Evolutionary conservation across 768 basidiomycete species (phyloP), one percentile per base, ranked within the genome.

Genomic region (Rhizopogon sp.): DNA sequence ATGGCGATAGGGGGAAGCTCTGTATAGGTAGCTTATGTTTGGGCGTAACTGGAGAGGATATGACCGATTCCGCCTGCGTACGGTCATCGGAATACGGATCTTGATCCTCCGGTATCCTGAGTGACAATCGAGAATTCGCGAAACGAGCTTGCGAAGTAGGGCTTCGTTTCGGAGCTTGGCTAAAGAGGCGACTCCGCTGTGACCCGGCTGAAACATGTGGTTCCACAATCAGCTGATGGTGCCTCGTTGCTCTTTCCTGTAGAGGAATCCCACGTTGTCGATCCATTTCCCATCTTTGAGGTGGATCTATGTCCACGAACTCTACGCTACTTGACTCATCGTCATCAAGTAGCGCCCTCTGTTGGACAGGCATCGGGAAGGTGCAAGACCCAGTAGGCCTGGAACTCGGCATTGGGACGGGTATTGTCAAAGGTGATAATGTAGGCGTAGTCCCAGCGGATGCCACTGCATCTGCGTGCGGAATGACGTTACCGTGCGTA

Each of bases 261-360:
- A 80, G 63, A 46, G 73, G 68, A 9, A 77, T 58, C 4, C 78
- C 79, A 39, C 69, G 66, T 42, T 72, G 67, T 37, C 76, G 73
- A 54, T 80, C 77, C 22, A 72, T 71, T 42, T 76, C 75, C 76
- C 76, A 77, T 43, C 58, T 71, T 67, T 58, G 71, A 66, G 50
- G 72, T 44, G 61, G 77, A 55, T 77, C 77, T 52, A 75, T 59
- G 39, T 80, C 79, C 43, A 85, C 74, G 40, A 85, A 75, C 61
- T 81, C 82, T 51, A 84, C 67, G 59, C 69, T 68, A 57, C 69
- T 70, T 33, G 79, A 79, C 5, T 72, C 67, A 53, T 83, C 82
- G 39, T 79, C 79, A 53, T 77, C 78, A n/a, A 73, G 72, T 29
- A 67, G 50, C 31, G 33, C 50, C 44, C 11, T 51, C 44, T 56